Conservation (phyloP, 108 stramenopile genomes). For the Mediolabrus comicus region DNA sequence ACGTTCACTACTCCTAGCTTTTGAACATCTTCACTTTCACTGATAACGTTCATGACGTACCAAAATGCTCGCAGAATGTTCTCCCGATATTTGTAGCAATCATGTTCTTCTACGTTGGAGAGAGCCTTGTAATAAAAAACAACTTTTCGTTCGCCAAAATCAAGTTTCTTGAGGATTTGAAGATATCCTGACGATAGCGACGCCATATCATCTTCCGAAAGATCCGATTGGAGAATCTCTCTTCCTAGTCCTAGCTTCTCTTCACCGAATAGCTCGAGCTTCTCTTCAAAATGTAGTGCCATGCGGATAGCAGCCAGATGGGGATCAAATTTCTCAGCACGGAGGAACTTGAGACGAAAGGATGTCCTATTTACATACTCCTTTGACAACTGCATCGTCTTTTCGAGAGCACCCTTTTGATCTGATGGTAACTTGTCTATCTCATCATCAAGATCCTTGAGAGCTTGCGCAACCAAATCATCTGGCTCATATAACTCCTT, state of each 20-base stretch:
- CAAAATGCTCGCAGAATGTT: slow-evolving; percentile 10
- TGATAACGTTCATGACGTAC: slow-evolving; percentile 13
- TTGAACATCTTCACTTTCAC: slow-evolving; percentile 9
- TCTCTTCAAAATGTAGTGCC: slow-evolving; percentile 25
- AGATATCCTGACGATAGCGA: neutral
- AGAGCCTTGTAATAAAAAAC: slow-evolving; percentile 7
- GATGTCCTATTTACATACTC: slow-evolving; percentile 19
- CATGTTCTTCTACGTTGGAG: neutral
- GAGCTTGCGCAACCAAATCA: slow-evolving; percentile 1
- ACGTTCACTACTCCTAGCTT: slow-evolving; percentile 28
- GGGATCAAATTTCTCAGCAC: slow-evolving; percentile 37
- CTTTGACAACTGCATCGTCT: slow-evolving; percentile 7
- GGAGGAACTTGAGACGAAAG: slow-evolving; percentile 41
- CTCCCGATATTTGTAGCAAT: slow-evolving; percentile 10
- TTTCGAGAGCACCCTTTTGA: slow-evolving; percentile 7
- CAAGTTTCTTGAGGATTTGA: slow-evolving; percentile 2
- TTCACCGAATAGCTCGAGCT: slow-evolving; percentile 40
- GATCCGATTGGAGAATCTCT: slow-evolving; percentile 30
- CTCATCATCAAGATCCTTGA: slow-evolving; percentile 1
- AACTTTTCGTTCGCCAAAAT: slow-evolving; percentile 3
- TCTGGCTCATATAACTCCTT: neutral
- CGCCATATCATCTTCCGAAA: slow-evolving; percentile 23
- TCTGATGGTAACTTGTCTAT: neutral
- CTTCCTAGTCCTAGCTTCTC: slow-evolving; percentile 5
- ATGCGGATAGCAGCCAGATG: slow-evolving; percentile 21